These are phyloP conservation scores for Sonneratia alba DNA, from an alignment of 345 rosid genomes.

Conservation along the genomic window DNA sequence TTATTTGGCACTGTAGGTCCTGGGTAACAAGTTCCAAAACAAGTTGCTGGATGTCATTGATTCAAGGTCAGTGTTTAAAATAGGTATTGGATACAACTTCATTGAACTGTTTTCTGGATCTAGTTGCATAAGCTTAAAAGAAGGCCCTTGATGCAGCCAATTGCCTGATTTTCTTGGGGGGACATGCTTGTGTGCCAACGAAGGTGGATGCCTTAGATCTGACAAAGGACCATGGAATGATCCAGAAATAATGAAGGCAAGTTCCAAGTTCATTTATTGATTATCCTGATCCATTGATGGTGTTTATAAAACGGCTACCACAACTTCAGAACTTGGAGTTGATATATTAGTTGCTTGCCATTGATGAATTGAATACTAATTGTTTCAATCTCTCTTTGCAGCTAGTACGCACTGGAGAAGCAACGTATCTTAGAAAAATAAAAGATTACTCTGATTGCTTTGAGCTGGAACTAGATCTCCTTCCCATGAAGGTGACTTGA, in stretches of 20 bases:
- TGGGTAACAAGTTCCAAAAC: conserved; percentile 63
- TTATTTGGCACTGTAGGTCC: conserved; percentile 47
- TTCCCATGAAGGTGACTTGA: conserved; percentile 44
- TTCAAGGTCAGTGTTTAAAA: conserved; percentile 43
- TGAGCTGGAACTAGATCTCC: conserved; percentile 38
- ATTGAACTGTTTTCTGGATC: conserved; percentile 4
- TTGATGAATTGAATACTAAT: background rate
- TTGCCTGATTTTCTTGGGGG: conserved; percentile 97
- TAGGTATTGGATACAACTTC: conserved; percentile 3
- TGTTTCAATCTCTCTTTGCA: conserved; percentile 19
- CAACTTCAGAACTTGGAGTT: background rate
- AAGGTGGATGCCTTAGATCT: conserved; percentile 76
- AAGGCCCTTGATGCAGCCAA: conserved; percentile 47
- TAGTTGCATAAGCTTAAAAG: conserved; percentile 4
- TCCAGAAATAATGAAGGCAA: conserved; percentile 75
- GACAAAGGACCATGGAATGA: conserved; percentile 94
- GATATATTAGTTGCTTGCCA: background rate
- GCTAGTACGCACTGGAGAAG: conserved; percentile 58
- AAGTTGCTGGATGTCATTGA: conserved; percentile 75
- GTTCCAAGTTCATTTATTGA: conserved; percentile 7
- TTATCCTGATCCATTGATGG: no score
- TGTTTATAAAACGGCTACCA: background rate
- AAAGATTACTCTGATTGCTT: conserved; percentile 39
- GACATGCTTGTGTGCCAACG: conserved; percentile 61
- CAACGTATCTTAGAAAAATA: conserved; percentile 40